phyloP scores from a whole-genome alignment of 192 early-diverging fungal genomes.

The Umbelopsis isabellina region DNA sequence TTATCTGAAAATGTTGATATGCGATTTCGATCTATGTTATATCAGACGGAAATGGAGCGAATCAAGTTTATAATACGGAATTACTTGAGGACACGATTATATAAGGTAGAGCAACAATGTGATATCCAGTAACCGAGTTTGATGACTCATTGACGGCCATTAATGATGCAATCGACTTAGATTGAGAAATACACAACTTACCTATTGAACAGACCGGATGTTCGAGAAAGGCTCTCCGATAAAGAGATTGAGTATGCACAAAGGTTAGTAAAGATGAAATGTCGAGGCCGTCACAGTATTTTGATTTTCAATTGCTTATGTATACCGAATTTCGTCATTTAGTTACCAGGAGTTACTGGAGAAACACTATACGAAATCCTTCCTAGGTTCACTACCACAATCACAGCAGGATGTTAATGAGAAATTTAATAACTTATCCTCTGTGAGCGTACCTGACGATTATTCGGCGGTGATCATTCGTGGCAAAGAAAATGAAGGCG shows the following conservation, averaged over 20 bases:
- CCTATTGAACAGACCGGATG: constrained; percentile 42
- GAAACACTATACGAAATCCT: constrained; percentile 50
- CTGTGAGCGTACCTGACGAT: constrained; percentile 54
- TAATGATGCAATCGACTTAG: constrained; percentile 31
- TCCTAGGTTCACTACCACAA: constrained; percentile 50
- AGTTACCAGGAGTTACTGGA: constrained; percentile 59
- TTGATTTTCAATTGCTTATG: not conserved
- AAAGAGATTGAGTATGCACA: constrained; percentile 53
- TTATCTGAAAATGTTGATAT: constrained; percentile 38
- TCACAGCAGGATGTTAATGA: constrained; percentile 57
- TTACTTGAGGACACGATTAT: constrained; percentile 65
- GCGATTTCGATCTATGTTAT: constrained; percentile 58
- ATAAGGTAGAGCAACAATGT: constrained; percentile 49
- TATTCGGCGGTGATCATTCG: constrained; percentile 67
- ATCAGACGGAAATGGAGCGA: constrained; percentile 69
- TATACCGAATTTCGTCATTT: not conserved
- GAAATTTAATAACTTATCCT: constrained; percentile 31
- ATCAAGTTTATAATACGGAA: constrained; percentile 66
- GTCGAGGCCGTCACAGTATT: not conserved
- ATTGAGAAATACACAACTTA: constrained; percentile 59
- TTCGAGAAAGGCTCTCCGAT: constrained; percentile 46
- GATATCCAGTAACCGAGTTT: not conserved
- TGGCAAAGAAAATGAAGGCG: constrained; percentile 53
- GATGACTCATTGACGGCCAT: not conserved
- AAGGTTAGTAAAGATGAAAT: constrained; percentile 35